Evolutionary conservation across 2,329 filamentous ascomycete species (phyloP).

Genomic region (Ceratocystis variospora): DNA sequence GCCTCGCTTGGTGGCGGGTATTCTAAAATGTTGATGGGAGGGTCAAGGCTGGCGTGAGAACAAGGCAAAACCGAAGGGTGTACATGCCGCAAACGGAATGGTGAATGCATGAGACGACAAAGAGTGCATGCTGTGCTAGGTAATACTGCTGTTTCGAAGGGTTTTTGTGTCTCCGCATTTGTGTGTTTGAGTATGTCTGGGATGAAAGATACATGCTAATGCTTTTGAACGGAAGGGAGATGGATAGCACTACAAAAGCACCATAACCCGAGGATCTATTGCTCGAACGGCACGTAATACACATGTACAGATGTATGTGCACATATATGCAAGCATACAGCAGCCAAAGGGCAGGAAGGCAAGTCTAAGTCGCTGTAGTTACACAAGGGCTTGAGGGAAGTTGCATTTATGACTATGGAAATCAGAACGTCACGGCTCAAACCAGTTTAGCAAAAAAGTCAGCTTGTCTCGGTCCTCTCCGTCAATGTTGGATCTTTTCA

Average conservation of each 20-base stretch:
- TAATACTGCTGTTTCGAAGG: not conserved
- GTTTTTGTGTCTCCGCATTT: not conserved
- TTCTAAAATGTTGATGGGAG: not conserved
- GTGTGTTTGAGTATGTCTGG: not conserved
- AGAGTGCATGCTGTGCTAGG: not conserved
- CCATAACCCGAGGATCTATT: not conserved
- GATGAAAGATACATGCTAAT: not conserved
- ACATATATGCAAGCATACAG: not conserved
- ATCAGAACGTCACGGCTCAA: not conserved
- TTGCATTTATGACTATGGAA: not conserved
- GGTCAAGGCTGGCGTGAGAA: too few species aligned
- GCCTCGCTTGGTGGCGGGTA: not conserved
- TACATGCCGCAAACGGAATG: not conserved
- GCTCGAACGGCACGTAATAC: not conserved
- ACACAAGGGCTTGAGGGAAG: not conserved
- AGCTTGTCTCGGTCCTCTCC: not conserved
- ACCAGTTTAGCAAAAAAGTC: not conserved
- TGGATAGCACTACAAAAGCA: not conserved
- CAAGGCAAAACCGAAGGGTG: not conserved
- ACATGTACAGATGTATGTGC: too few species aligned
- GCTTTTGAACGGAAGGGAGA: not conserved
- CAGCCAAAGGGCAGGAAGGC: not conserved
- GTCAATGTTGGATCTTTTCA: too few species aligned
- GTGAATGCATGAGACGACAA: not conserved
- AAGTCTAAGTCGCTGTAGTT: not conserved